Conservation (phyloP, 2,329 filamentous ascomycete genomes). For the Coleophoma cylindrospora region DNA sequence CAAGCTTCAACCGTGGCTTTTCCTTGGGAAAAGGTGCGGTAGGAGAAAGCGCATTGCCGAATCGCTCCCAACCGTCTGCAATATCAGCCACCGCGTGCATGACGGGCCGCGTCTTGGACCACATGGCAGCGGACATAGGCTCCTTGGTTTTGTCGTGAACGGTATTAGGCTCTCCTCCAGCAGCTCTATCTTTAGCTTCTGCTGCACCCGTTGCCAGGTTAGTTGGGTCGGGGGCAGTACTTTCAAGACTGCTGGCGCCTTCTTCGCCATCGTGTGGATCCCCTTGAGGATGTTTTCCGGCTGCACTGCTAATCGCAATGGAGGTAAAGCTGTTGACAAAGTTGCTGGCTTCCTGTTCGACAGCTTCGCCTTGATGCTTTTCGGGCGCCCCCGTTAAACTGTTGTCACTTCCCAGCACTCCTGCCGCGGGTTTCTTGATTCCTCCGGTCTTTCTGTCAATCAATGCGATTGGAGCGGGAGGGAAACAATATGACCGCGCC, state of each 20-base stretch:
- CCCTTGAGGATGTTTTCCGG: slow-evolving; percentile 69
- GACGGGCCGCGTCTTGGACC: slow-evolving; percentile 67
- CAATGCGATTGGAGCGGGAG: slow-evolving; percentile 70
- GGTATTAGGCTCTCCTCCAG: slow-evolving; percentile 42
- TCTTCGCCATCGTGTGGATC: slow-evolving; percentile 36
- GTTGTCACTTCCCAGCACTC: slow-evolving; percentile 70
- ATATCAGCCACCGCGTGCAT: slow-evolving; percentile 62
- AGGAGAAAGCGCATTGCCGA: slow-evolving; percentile 59
- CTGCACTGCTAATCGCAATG: slow-evolving; percentile 69
- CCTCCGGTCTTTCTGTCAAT: slow-evolving; percentile 67
- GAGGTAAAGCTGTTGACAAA: slow-evolving; percentile 70
- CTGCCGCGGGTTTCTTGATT: slow-evolving; percentile 71
- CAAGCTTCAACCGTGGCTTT: slow-evolving; percentile 48
- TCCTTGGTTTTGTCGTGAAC: slow-evolving; percentile 73
- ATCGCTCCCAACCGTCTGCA: slow-evolving; percentile 57
- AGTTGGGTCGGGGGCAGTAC: slow-evolving; percentile 55
- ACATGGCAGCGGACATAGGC: slow-evolving; percentile 71
- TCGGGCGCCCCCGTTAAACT: slow-evolving; percentile 79
- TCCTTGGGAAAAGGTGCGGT: slow-evolving; percentile 55
- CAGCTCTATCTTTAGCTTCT: slow-evolving; percentile 43
- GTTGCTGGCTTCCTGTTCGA: slow-evolving; percentile 78
- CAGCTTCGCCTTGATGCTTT: slow-evolving; percentile 76
- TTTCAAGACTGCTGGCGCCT: slow-evolving; percentile 32
- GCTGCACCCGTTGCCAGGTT: slow-evolving; percentile 47
- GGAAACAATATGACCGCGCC: slow-evolving; percentile 62